These are phyloP conservation scores for Pyrenochaeta sp. DNA, from an alignment of 2,329 filamentous ascomycete species.

Conservation along the genomic window DNA sequence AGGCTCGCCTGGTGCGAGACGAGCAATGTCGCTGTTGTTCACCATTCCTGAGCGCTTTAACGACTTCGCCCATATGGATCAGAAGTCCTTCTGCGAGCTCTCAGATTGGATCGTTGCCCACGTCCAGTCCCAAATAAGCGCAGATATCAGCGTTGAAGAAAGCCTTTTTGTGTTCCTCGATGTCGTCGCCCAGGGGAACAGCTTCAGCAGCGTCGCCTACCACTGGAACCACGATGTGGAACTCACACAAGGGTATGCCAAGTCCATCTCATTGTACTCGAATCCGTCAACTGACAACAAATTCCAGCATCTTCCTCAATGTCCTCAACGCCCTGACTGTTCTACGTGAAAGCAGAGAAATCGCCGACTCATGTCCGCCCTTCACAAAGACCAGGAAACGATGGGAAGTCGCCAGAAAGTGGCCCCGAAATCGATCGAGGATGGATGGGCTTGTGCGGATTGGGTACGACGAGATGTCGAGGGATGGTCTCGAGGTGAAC, in stretches of 20 bases:
- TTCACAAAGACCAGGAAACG: slow-evolving; percentile 40
- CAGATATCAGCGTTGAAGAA: slow-evolving; percentile 48
- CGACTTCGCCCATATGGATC: slow-evolving; percentile 49
- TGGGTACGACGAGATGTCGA: slow-evolving; percentile 42
- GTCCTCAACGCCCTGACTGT: slow-evolving; percentile 44
- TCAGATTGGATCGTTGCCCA: slow-evolving; percentile 50
- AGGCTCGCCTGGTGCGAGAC: slow-evolving; percentile 29
- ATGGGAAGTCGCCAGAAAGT: slow-evolving; percentile 43
- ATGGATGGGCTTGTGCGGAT: slow-evolving; percentile 44
- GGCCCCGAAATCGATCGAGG: slow-evolving; percentile 39
- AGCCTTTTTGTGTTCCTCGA: slow-evolving; percentile 49
- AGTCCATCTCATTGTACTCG: slow-evolving; percentile 6
- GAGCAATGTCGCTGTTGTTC: slow-evolving; percentile 44
- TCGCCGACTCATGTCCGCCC: slow-evolving; percentile 41
- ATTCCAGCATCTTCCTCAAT: slow-evolving; percentile 43
- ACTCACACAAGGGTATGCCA: slow-evolving; percentile 45
- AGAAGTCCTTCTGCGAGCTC: slow-evolving; percentile 48
- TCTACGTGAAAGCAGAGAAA: slow-evolving; percentile 43
- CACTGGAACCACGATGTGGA: slow-evolving; percentile 47
- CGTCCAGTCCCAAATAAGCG: slow-evolving; percentile 36
- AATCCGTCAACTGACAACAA: slow-evolving; percentile 10
- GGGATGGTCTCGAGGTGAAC: slow-evolving; percentile 44
- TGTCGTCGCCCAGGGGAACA: slow-evolving; percentile 48
- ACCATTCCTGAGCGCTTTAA: slow-evolving; percentile 48
- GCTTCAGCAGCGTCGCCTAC: slow-evolving; percentile 43